phyloP scores from a whole-genome alignment of 257 asterid species.

The Perilla frutescens region DNA sequence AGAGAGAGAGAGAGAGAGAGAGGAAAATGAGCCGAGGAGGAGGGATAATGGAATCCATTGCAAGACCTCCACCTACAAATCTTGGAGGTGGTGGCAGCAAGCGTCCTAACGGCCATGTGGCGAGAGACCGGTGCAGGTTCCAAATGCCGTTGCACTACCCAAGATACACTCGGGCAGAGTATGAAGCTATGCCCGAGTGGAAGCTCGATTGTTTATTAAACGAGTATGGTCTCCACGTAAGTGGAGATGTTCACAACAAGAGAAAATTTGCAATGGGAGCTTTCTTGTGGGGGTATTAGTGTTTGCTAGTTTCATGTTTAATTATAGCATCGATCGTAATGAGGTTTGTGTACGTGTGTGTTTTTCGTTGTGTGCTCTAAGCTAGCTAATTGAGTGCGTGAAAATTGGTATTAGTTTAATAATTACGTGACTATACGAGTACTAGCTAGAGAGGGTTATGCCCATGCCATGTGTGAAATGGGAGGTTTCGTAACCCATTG shows the following conservation, averaged over 20 bases:
- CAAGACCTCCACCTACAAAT: slow-evolving; percentile 37
- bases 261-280: slow-evolving; percentile 79
- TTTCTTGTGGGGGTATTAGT: slow-evolving; percentile 56
- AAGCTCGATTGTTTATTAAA: slow-evolving; percentile 56
- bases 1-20: not conserved
- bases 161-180: slow-evolving; percentile 59
- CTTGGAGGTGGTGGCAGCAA: slow-evolving; percentile 24
- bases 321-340: not conserved
- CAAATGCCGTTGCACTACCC: slow-evolving; percentile 82
- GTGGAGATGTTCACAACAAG: slow-evolving; percentile 61
- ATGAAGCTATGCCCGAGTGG: slow-evolving; percentile 74
- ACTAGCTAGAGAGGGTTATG: too few species aligned
- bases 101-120: slow-evolving; percentile 23
- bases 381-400: too few species aligned
- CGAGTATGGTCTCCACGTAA: slow-evolving; percentile 53
- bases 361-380: not conserved
- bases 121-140: slow-evolving; percentile 50
- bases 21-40: slow-evolving; percentile 34
- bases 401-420: not conserved
- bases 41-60: slow-evolving; percentile 44
- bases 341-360: not conserved
- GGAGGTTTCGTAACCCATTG: too few species aligned
- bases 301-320: not conserved
- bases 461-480: too few species aligned
- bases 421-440: not conserved